Base-by-base conservation (phyloP, 2,329 filamentous ascomycete species). In the Aspergillus terreus region DNA sequence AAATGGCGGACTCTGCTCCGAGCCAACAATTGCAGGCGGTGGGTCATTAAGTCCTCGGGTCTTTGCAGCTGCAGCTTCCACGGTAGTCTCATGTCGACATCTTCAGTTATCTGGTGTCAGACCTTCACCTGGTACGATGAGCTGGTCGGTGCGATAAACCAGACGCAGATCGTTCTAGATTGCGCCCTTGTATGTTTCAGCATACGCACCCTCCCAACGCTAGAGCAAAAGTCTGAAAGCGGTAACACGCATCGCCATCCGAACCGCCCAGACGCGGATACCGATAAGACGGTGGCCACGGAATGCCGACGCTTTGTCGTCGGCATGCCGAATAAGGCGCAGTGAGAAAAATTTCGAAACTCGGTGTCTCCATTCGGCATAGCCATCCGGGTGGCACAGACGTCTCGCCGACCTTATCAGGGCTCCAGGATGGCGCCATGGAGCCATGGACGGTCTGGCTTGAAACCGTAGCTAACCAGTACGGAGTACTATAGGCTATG, bases 331-430 rank as follows among this genome's bases (percentile, higher is more conserved):
- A 59, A 35, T 23, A 33, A 42, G 38, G 10, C 27, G 27, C 27
- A 30, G 7, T 9, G 44, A 35, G 27, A 32, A 35, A 35, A 38
- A 38, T 14, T 38, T 36, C 44, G 44, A 48, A 38, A 17, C 47
- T 41, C 55, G 53, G 53, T 56, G 57, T 58, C 55, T 41, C 50
- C 47, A 56, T 59, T 45, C 38, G 51, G 57, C 38, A 58, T 51
- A 51, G 43, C 32, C 43, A 48, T 41, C 46, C 43, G 43, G 46
- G 46, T 35, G 32, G 36, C 35, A 40, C 17, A 36, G 45, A 45
- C 33, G 35, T 30, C 6, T 10, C 27, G 11, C 27, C 23, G 27
- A 30, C n/a, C 12, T 17, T 41, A 17, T 47, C 23, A 47, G 35
- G 14, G 14, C 35, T 38, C 35, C 35, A 6, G 14, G 5, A 38